phyloP scores from a whole-genome alignment of 192 early-diverging fungal species.

The Diversispora epigaea region DNA sequence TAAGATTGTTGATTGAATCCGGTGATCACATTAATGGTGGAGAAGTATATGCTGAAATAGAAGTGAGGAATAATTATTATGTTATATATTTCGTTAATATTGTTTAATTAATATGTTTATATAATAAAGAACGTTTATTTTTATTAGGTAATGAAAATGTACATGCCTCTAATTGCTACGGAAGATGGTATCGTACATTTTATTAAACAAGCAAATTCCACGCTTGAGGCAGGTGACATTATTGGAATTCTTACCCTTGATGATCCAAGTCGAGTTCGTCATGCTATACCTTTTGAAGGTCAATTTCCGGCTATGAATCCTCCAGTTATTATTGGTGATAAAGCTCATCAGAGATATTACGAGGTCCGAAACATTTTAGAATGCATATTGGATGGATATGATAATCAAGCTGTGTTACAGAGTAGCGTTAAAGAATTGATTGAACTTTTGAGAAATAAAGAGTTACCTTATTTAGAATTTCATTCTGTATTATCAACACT shows the following conservation, averaged over 20 bases:
- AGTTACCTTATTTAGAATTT: slow-evolving; percentile 86
- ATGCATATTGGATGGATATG: slow-evolving; percentile 85
- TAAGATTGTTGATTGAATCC: slow-evolving; percentile 89
- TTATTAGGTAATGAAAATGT: slow-evolving; percentile 96
- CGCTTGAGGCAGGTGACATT: slow-evolving; percentile 87
- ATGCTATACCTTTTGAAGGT: slow-evolving; percentile 81
- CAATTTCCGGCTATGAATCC: slow-evolving; percentile 69
- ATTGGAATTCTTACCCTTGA: slow-evolving; percentile 92
- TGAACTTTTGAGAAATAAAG: slow-evolving; percentile 70
- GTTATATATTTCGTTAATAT: not conserved
- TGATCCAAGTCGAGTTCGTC: slow-evolving; percentile 88
- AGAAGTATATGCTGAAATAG: slow-evolving; percentile 96
- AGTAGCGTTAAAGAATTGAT: slow-evolving; percentile 70
- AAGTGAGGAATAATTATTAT: slow-evolving; percentile 49
- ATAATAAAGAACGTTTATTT: not conserved
- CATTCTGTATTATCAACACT: slow-evolving; percentile 77
- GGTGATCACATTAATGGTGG: slow-evolving; percentile 86
- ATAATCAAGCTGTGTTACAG: slow-evolving; percentile 70
- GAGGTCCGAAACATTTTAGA: slow-evolving; percentile 64
- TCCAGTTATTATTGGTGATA: slow-evolving; percentile 82
- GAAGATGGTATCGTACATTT: slow-evolving; percentile 91
- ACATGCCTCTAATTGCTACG: slow-evolving; percentile 93
- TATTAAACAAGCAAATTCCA: slow-evolving; percentile 82
- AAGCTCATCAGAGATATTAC: slow-evolving; percentile 82
- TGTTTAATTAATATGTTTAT: not conserved